These are phyloP conservation scores for Calonectria honghensis DNA, from an alignment of 2,329 filamentous ascomycete genomes.

Conservation along the genomic window DNA sequence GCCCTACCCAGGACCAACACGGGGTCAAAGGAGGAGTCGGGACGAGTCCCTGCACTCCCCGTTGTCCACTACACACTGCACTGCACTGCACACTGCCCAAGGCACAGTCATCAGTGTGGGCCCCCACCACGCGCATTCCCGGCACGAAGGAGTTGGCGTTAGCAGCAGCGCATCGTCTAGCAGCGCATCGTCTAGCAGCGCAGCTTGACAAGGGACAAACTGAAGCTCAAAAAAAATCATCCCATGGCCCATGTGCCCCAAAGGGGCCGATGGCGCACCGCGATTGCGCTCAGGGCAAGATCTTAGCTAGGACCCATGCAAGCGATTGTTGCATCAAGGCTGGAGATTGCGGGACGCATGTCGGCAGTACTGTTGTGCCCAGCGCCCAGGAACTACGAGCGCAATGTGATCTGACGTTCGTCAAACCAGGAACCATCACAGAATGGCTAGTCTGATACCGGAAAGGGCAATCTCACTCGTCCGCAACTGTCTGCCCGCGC, in stretches of 20 bases:
- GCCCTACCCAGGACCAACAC: slow-evolving; percentile 11
- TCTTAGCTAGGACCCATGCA: slow-evolving; percentile 14
- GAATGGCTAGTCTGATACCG: slow-evolving; percentile 13
- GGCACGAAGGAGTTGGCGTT: slow-evolving; percentile 29
- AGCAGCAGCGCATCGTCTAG: slow-evolving; percentile 5
- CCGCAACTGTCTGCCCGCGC: slow-evolving; percentile 30
- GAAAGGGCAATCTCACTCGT: slow-evolving; percentile 26
- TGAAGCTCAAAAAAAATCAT: slow-evolving; percentile 1
- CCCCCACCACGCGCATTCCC: slow-evolving; percentile 32
- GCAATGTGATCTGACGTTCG: slow-evolving; percentile 28
- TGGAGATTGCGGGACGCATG: slow-evolving; percentile 36
- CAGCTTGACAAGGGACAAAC: slow-evolving; percentile 17
- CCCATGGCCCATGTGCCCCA: slow-evolving; percentile 10
- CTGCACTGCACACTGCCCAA: not conserved
- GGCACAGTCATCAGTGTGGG: slow-evolving; percentile 23
- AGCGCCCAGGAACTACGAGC: slow-evolving; percentile 20
- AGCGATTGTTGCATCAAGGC: slow-evolving; percentile 31
- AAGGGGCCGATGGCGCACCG: slow-evolving; percentile 18
- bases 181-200: slow-evolving; percentile 15
- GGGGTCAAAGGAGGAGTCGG: slow-evolving; percentile 22
- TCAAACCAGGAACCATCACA: slow-evolving; percentile 28
- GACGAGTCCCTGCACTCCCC: slow-evolving; percentile 34
- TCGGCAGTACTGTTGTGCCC: slow-evolving; percentile 14
- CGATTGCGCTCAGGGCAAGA: slow-evolving; percentile 10
- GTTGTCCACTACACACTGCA: not conserved